Percentiles rank a stretch among this genome's conserved stretches.
Conservation (phyloP, 257 asterid species). For the Solanum boliviense region DNA sequence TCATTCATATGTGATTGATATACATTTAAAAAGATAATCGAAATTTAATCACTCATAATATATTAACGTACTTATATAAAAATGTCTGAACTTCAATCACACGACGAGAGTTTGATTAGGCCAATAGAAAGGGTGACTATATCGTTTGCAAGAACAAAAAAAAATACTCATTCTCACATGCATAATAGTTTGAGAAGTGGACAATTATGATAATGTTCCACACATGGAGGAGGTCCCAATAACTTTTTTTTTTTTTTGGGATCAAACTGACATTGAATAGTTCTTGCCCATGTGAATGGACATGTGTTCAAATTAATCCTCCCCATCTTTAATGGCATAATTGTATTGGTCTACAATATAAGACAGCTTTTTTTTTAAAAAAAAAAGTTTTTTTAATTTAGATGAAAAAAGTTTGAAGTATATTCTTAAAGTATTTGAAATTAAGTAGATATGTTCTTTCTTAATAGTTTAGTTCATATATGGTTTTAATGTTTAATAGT, state of each 20-base stretch:
- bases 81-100: neutral
- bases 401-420: neutral
- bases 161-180: neutral
- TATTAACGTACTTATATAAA: neutral
- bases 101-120: neutral
- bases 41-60: neutral
- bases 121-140: neutral
- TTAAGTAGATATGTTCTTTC: neutral
- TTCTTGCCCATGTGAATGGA: slow-evolving; percentile 5
- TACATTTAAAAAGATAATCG: neutral
- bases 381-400: neutral
- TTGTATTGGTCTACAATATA: neutral
- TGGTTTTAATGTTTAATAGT: neutral
- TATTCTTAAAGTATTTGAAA: neutral
- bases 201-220: slow-evolving; percentile 1
- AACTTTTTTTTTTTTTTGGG: neutral
- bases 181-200: neutral
- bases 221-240: slow-evolving; percentile 29
- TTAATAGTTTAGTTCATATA: no score
- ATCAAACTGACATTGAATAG: slow-evolving; percentile 1
- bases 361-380: no score
- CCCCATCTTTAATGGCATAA: neutral
- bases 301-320: slow-evolving; percentile 1
- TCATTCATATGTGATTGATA: neutral
- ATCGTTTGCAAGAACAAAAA: no score